Evolutionary conservation across 164 flowering plant genomes (phyloP).

Genomic region (Umbellularia californica): DNA sequence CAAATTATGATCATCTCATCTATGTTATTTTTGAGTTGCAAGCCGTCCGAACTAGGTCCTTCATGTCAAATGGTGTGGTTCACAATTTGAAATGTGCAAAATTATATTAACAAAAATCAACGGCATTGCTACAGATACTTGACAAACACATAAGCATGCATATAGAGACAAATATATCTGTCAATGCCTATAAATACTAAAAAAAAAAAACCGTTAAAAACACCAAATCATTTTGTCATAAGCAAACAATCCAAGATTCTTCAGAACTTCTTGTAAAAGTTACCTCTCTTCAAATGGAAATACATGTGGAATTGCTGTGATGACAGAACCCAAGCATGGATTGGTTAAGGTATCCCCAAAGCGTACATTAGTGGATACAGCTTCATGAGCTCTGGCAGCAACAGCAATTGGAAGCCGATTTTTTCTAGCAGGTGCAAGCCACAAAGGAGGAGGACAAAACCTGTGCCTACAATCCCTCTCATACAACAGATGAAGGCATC

Average conservation of each 20-base stretch:
- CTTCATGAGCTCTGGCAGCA: conserved; percentile 89
- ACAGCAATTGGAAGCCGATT: conserved; percentile 80
- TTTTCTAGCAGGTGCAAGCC: conserved; percentile 85
- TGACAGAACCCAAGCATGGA: conserved; percentile 57
- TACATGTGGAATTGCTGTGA: conserved; percentile 77
- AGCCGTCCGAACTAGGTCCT: too few species aligned
- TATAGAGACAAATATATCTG: too few species aligned
- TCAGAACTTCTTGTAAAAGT: conserved; percentile 1
- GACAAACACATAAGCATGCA: too few species aligned
- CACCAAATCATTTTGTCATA: neutral
- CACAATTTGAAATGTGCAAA: too few species aligned
- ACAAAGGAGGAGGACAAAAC: conserved; percentile 75
- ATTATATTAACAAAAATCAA: too few species aligned
- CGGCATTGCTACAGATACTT: too few species aligned
- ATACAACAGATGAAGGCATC: conserved; percentile 86
- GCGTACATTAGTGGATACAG: conserved; percentile 37
- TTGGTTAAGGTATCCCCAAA: conserved; percentile 37
- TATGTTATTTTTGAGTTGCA: too few species aligned
- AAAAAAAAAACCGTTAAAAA: too few species aligned
- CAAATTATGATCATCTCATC: too few species aligned
- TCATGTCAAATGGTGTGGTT: too few species aligned
- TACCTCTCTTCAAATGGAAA: conserved; percentile 98
- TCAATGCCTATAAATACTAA: too few species aligned
- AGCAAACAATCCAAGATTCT: neutral
- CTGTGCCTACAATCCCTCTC: conserved; percentile 96